Conservation (phyloP, 2,329 filamentous ascomycete species). For the Gnomoniopsis sp. region DNA sequence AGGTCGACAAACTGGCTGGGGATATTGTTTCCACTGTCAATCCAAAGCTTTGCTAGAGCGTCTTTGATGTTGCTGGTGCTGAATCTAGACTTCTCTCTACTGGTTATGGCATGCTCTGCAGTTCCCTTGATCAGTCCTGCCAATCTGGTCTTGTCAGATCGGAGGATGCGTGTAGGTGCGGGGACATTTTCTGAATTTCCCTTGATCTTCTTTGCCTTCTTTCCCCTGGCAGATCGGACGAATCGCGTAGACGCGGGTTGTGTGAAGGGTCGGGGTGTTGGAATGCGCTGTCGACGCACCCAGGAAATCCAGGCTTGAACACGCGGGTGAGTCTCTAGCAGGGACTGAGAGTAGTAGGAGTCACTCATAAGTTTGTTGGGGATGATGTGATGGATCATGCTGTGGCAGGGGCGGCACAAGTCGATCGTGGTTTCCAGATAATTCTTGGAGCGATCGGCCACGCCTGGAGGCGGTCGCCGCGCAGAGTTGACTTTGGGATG, state of each 20-base stretch:
- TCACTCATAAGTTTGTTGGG: background rate
- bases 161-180: no score
- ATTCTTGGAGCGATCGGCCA: background rate
- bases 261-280: no score
- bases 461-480: background rate
- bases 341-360: background rate
- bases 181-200: no score
- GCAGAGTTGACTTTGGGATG: background rate
- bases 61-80: background rate
- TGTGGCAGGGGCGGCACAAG: background rate
- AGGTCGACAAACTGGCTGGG: background rate
- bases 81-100: background rate
- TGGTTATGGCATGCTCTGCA: no score
- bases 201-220: background rate
- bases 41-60: background rate
- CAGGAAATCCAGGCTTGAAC: background rate
- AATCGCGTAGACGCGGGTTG: no score
- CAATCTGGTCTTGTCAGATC: background rate
- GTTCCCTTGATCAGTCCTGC: no score
- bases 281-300: background rate
- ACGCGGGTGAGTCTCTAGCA: background rate
- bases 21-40: background rate
- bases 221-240: no score
- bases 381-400: background rate
- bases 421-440: background rate